Evolutionary conservation across 2,329 filamentous ascomycete genomes (phyloP).

Genomic region (Talaromyces verruculosus): DNA sequence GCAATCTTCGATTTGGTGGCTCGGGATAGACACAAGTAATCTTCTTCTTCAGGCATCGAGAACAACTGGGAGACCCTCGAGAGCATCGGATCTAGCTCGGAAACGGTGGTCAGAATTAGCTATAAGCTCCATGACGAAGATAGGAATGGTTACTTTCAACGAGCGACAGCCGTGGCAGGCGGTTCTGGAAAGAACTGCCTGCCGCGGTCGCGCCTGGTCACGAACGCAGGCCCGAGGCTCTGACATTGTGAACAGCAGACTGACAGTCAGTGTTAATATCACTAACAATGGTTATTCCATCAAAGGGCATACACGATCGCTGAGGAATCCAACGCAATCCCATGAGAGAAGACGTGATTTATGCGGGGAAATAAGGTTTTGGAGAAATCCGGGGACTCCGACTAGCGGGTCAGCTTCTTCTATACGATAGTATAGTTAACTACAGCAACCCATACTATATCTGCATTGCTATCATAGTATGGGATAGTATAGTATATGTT

Average conservation of each 20-base stretch:
- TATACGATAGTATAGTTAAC: too few species aligned
- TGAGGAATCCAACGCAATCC: background rate
- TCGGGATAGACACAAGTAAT: conserved; percentile 9
- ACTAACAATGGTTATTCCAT: background rate
- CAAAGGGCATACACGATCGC: background rate
- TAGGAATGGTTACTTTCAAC: background rate
- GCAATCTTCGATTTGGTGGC: conserved; percentile 13
- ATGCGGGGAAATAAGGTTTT: background rate
- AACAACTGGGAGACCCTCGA: conserved; percentile 9
- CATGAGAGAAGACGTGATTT: background rate
- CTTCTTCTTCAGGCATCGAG: conserved; percentile 11
- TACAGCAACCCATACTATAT: too few species aligned
- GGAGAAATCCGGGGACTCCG: background rate
- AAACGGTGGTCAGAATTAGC: background rate
- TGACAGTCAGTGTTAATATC: background rate
- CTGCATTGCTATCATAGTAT: too few species aligned
- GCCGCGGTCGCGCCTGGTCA: background rate
- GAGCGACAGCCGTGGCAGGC: background rate
- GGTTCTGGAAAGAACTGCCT: background rate
- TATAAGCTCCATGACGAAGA: background rate
- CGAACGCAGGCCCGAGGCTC: background rate
- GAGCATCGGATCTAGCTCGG: conserved; percentile 4
- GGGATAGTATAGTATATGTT: too few species aligned
- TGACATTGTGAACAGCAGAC: background rate
- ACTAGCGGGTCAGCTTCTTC: background rate